Evolutionary conservation across 139 green algal genomes (phyloP), one percentile per base, ranked within the genome.

Genomic region (Klebsormidium nitens): DNA sequence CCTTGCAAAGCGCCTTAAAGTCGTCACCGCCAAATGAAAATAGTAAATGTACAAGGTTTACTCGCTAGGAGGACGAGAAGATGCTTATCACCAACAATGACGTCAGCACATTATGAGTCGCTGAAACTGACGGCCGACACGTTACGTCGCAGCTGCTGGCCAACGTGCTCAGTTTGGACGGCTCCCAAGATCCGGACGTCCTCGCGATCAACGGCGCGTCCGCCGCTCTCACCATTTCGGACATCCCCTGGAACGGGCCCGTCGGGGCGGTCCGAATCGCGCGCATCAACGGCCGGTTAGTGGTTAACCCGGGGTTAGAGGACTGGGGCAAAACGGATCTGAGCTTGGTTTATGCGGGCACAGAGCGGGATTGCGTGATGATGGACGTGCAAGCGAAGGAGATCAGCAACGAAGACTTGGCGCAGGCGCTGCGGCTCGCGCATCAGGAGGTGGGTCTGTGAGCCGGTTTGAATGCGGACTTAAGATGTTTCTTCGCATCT

Each of bases 171-270:
- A 46, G 65, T n/a, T 40, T 31, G 42, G 85, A 91, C 71, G 60
- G 64, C 26, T n/a, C 28, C 29, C 19, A 71, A 1, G 81, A 91
- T 39, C 78, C 85, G 1, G 85, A 85, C n/a, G 71, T 85, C 3
- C 36, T 91, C n/a, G 81, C 82, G 1, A 86, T 95, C 57, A 92
- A 90, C 66, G 87, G 83, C 5, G 86, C 86, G 5, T 91, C 85
- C 11, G 84, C 83, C 11, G 89, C 89, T 2, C 67, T 93, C 14
- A 42, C 71, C 39, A 65, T 67, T 40, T 89, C 78, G 6, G 56
- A 83, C 55, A 68, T 95, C 23, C 87, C 89, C 1, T 95, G 86
- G 84, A 44, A 62, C 23, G 86, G 86, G 2, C 89, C 89, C 1
- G 48, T 92, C 5, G 89, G 75, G 17, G 75, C 74, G 36, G 81